Percentiles rank a stretch among this genome's conserved stretches.
Conservation (phyloP, 495 filamentous ascomycete genomes). For the Xylaria grammica region DNA sequence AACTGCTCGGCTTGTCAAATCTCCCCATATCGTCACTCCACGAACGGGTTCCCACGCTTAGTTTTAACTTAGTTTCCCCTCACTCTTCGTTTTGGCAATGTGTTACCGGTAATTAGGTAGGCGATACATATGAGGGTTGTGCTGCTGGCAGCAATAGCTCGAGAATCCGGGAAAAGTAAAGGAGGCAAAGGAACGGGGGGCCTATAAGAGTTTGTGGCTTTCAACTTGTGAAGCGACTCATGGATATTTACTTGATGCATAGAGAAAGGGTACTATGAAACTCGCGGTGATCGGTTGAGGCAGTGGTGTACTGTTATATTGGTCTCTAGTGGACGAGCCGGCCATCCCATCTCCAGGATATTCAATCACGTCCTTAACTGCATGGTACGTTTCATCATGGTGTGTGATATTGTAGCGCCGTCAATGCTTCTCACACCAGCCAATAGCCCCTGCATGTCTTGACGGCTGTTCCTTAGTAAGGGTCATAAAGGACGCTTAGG, state of each 20-base stretch:
- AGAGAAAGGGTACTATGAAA: conserved; percentile 1
- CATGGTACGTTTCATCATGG: neutral
- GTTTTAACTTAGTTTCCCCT: no score
- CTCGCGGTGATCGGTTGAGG: neutral
- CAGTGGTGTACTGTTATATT: neutral
- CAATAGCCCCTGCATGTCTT: neutral
- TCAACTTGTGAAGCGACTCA: neutral
- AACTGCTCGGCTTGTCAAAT: neutral
- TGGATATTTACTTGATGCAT: neutral
- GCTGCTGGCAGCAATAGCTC: no score
- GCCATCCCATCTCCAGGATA: neutral
- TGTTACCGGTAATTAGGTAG: neutral
- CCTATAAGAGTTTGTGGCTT: neutral
- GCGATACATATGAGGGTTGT: neutral
- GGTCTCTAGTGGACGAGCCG: neutral
- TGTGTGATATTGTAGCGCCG: neutral
- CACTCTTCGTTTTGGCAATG: no score
- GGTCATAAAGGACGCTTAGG: neutral
- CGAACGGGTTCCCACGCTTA: no score
- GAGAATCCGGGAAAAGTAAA: neutral
- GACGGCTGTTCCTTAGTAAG: neutral
- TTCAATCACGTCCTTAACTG: neutral
- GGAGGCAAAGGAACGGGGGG: neutral
- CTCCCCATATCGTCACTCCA: no score
- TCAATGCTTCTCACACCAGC: neutral